Evolutionary conservation across 805 yeast species (phyloP).

Genomic region (Starmerella sirachaensis): DNA sequence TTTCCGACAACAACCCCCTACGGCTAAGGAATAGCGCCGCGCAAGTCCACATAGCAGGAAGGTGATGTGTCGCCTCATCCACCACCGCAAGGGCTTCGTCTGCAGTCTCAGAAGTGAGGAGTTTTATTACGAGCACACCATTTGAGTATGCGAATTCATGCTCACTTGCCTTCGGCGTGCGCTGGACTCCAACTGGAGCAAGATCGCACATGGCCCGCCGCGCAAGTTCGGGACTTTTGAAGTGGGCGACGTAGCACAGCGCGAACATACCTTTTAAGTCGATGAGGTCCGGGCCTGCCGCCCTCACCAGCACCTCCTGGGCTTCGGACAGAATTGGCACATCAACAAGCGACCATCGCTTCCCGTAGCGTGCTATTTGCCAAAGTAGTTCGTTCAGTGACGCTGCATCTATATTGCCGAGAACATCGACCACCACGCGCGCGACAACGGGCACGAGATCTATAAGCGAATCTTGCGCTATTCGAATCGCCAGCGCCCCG

Average conservation of each 20-base stretch:
- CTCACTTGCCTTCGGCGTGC: slow-evolving; percentile 4
- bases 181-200: slow-evolving; percentile 1
- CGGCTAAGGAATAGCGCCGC: slow-evolving; percentile 18
- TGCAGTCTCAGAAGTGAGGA: slow-evolving; percentile 10
- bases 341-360: slow-evolving; percentile 19
- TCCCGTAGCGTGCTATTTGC: slow-evolving; percentile 24
- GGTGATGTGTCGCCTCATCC: slow-evolving; percentile 10
- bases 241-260: slow-evolving; percentile 22
- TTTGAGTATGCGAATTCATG: slow-evolving; percentile 15
- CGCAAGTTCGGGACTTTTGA: slow-evolving; percentile 11
- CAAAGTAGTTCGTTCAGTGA: slow-evolving; percentile 24
- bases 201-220: slow-evolving; percentile 7
- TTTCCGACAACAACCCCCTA: slow-evolving; percentile 18
- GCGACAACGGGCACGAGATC: slow-evolving; percentile 24
- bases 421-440: slow-evolving; percentile 16
- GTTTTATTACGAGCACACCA: slow-evolving; percentile 12
- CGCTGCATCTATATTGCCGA: slow-evolving; percentile 4
- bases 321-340: slow-evolving; percentile 21
- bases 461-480: slow-evolving; percentile 18
- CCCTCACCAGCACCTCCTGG: slow-evolving; percentile 20
- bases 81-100: slow-evolving; percentile 13
- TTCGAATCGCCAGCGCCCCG: slow-evolving; percentile 17
- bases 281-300: slow-evolving; percentile 14
- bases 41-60: slow-evolving; percentile 23
- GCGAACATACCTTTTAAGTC: slow-evolving; percentile 27